Evolutionary conservation across 192 early-diverging fungal species (phyloP).

Genomic region (Coemansia sp.): DNA sequence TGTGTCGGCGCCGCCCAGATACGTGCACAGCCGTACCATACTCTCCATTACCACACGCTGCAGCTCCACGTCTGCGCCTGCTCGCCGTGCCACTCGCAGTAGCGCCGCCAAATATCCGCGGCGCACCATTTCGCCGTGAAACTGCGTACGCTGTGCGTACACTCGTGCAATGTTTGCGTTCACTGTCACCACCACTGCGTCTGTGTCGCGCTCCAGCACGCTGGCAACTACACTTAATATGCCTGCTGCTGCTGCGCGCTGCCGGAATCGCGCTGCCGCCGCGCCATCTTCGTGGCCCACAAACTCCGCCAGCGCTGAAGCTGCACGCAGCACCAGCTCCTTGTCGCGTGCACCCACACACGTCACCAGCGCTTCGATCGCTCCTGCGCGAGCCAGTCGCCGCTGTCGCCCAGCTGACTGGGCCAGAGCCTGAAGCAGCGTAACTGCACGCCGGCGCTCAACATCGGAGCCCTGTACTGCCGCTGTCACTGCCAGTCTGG

Average conservation of each 20-base stretch:
- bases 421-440: slow-evolving; percentile 23
- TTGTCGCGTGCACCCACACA: slow-evolving; percentile 16
- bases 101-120: slow-evolving; percentile 32
- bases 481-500: slow-evolving; percentile 13
- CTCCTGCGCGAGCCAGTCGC: slow-evolving; percentile 17
- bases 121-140: slow-evolving; percentile 28
- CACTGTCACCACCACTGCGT: slow-evolving; percentile 14
- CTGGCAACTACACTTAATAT: slow-evolving; percentile 17
- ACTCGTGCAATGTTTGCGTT: slow-evolving; percentile 18
- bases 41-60: slow-evolving; percentile 38
- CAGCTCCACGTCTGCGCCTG: slow-evolving; percentile 22
- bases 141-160: slow-evolving; percentile 28
- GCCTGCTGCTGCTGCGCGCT: slow-evolving; percentile 16
- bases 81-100: slow-evolving; percentile 26
- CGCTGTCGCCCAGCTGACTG: slow-evolving; percentile 13
- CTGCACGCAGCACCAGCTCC: slow-evolving; percentile 20
- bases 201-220: slow-evolving; percentile 9
- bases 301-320: slow-evolving; percentile 20
- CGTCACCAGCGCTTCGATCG: slow-evolving; percentile 16
- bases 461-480: slow-evolving; percentile 1
- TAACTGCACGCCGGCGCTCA: slow-evolving; percentile 11
- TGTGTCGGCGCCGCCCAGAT: slow-evolving; percentile 16
- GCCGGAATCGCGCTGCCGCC: slow-evolving; percentile 7
- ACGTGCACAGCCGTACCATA: slow-evolving; percentile 48
- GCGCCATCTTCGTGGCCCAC: slow-evolving; percentile 12